Evolutionary conservation across 2,329 filamentous ascomycete species (phyloP), one percentile per base, ranked within the genome.

Genomic region (Fusarium austroafricanum): DNA sequence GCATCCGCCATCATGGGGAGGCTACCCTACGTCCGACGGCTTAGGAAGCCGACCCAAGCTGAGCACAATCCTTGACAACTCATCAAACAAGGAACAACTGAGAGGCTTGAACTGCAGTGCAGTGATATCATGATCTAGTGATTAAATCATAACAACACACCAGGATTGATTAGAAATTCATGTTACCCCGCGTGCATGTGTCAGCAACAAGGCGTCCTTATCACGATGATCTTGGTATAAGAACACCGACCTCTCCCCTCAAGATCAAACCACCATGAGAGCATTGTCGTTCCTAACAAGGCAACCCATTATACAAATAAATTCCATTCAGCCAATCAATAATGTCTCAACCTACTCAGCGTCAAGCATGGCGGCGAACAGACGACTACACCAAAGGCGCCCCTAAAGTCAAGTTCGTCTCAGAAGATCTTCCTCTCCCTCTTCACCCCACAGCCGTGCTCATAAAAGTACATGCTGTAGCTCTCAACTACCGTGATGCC

Each of bases 401-500:
- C 1, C 66, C 77, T 21, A 79, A 78, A 52, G 38, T 80, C 7
- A 75, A 77, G 64, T 74, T 79, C 5, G 64, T 79, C 20, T 71
- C 68, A 1, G 80, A 81, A 67, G 23, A 59, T 2, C 66, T 81
- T 6, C 72, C 75, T 6, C 53, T 72, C 1, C 69, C 75, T 6
- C 73, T 81, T 1, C 55, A 65, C 2, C 75, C 77, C 2, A 78
- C 77, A 0, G 44, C 71, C 2, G 73, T 77, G 17, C 61, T 78
- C 10, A 70, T 79, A 55, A 76, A 76, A 47, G 68, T 79, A 5
- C 72, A 73, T 33, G 75, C 77, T 17, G 73, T 78, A 15, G 67
- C 77, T 9, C 71, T 79, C 40, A 79, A 79, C 61, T 79, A 76
- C 47, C 65, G 76, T 8, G 77, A 79, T 49, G 75, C 73, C 43